Evolutionary conservation across 371 early-diverging fungal genomes (phyloP).

Genomic region (Umbelopsis sp.): DNA sequence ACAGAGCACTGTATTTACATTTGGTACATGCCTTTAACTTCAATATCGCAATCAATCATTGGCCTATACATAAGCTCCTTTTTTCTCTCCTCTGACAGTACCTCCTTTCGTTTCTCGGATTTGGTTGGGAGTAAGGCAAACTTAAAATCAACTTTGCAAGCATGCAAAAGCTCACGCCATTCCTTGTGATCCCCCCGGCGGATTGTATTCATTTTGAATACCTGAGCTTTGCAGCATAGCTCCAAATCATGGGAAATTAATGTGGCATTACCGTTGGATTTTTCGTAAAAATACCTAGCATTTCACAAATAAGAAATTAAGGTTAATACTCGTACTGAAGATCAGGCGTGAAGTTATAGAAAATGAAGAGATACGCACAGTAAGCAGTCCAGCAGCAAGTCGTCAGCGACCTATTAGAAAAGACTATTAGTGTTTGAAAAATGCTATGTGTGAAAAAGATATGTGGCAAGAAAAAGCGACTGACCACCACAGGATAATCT

Average conservation of each 20-base stretch:
- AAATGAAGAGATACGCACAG: neutral
- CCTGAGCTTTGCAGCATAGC: neutral
- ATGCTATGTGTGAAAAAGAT: neutral
- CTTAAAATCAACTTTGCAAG: neutral
- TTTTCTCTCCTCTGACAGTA: neutral
- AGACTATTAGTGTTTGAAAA: neutral
- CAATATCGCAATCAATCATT: no score
- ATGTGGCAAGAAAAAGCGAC: neutral
- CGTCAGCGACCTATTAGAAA: neutral
- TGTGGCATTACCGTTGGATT: neutral
- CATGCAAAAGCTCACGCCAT: neutral
- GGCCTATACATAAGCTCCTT: neutral
- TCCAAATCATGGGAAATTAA: neutral
- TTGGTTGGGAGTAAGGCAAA: neutral
- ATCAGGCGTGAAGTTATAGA: no score
- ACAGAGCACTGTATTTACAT: no score
- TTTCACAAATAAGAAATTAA: neutral
- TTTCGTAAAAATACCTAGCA: neutral
- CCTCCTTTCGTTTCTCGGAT: neutral
- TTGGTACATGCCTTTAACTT: no score
- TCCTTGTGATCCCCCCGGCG: neutral
- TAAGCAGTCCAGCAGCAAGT: neutral
- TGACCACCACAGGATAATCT: neutral
- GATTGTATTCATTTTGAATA: neutral
- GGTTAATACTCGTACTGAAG: neutral